These are phyloP conservation scores for Xylaria sp. DNA, from an alignment of 2,329 filamentous ascomycete species.

Conservation along the genomic window DNA sequence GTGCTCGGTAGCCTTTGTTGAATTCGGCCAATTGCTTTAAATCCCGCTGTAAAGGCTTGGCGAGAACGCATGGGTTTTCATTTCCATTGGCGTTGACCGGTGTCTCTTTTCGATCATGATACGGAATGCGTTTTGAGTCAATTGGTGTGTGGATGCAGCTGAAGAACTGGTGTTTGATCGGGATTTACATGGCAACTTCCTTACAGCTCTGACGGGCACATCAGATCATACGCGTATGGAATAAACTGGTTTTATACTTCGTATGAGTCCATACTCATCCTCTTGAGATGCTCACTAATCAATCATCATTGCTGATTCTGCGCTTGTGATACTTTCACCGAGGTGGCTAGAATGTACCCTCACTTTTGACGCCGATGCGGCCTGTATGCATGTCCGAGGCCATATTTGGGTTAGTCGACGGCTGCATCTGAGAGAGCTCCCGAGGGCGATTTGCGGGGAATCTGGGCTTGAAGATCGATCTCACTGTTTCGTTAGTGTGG, in stretches of 20 bases:
- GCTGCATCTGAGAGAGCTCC: background rate
- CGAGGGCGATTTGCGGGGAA: slow-evolving; percentile 6
- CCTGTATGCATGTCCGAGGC: slow-evolving; percentile 4
- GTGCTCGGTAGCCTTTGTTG: too few species aligned
- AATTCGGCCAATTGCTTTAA: background rate
- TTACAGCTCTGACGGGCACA: too few species aligned
- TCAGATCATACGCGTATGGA: too few species aligned
- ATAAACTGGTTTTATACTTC: too few species aligned
- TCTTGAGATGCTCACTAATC: too few species aligned
- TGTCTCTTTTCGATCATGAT: too few species aligned
- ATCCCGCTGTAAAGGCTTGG: background rate
- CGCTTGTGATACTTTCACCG: background rate
- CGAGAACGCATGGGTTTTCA: background rate
- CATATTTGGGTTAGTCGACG: slow-evolving; percentile 3
- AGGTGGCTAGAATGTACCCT: background rate
- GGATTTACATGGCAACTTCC: too few species aligned
- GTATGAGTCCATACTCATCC: too few species aligned
- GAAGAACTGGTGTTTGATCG: too few species aligned
- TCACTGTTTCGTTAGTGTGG: background rate
- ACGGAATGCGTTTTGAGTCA: too few species aligned
- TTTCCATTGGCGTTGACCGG: background rate
- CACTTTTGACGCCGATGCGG: background rate
- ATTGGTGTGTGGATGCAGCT: too few species aligned
- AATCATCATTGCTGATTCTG: background rate
- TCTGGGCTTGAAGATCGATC: background rate